Base-by-base conservation (phyloP, 2,329 filamentous ascomycete genomes). In the Pseudogymnoascus sp. region DNA sequence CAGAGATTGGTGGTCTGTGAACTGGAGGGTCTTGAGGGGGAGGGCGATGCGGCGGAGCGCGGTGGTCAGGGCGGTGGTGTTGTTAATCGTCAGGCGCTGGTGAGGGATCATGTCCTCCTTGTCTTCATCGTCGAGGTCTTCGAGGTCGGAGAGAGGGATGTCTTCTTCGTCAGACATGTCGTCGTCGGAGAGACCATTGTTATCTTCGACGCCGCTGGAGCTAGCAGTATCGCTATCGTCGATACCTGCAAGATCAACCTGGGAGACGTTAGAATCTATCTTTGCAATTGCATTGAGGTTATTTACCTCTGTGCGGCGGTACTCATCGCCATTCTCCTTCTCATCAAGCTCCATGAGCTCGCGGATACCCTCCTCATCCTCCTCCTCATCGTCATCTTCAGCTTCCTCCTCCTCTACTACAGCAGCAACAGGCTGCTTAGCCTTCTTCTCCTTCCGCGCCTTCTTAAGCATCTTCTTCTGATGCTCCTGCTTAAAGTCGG, bases 71-170 rank as follows among this genome's bases (percentile, higher is more conserved):
- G 93, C 94, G 68, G 90, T 81, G 62, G 90, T 92, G 80, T 99
- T 99, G 83, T 99, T 97, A 79, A 97, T 97, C 62, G 92, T 97
- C 68, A 97, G 87, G 70, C 92, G 90, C 74, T 94, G 91, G 77
- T 96, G 90, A 14, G 92, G 91, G 66, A 96, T 85, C 42, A 96
- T 84, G 72, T 96, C 92, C 76, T 90, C 90, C 70, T 85, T 88
- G 70, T 95, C 92, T 67, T 90, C 89, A 18, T 90, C 91, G 62
- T 89, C 79, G 28, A 86, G 78, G 61, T 90, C 90, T 70, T 90
- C 89, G 61, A 94, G 86, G 70, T 97, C 92, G 33, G 91, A 96
- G 67, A 96, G 84, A 3, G 92, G 88, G 50, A 97, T 92, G 67
- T 95, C 92, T 68, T 94, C 91, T 50, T 93, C 90, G 4, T 92